phyloP scores from a whole-genome alignment of 352 stramenopile genomes.

The Thalassiosira tumida region DNA sequence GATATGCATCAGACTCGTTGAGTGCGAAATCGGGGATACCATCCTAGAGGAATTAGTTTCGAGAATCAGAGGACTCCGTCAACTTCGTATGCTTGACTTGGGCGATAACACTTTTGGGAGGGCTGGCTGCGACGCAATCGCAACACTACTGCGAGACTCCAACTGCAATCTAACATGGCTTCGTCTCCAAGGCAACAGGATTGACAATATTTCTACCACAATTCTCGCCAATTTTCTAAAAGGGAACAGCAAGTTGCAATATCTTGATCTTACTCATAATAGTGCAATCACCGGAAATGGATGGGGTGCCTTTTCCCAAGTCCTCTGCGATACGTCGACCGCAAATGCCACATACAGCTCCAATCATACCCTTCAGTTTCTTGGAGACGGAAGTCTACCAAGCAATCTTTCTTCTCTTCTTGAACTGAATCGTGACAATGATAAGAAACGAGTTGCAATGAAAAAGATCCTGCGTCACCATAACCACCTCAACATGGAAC shows the following conservation, averaged over 20 bases:
- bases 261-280: neutral
- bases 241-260: neutral
- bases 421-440: no score
- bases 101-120: neutral
- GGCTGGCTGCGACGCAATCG: neutral
- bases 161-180: neutral
- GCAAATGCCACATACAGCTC: neutral
- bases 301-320: neutral
- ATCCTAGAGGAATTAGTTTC: no score
- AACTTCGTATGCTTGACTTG: no score
- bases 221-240: neutral
- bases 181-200: neutral
- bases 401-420: no score
- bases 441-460: no score
- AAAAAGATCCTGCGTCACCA: no score
- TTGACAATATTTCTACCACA: neutral
- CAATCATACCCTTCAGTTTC: neutral
- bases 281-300: neutral
- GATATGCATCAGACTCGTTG: no score
- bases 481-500: no score
- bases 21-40: no score
- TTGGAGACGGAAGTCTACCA: no score
- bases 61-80: no score
- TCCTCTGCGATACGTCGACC: neutral
- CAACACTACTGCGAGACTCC: neutral